Percentiles rank a stretch among this genome's conserved stretches.
These are phyloP conservation scores for Ganoderma lingzhi DNA, from an alignment of 1,284 basidiomycete genomes.

Conservation along the genomic window DNA sequence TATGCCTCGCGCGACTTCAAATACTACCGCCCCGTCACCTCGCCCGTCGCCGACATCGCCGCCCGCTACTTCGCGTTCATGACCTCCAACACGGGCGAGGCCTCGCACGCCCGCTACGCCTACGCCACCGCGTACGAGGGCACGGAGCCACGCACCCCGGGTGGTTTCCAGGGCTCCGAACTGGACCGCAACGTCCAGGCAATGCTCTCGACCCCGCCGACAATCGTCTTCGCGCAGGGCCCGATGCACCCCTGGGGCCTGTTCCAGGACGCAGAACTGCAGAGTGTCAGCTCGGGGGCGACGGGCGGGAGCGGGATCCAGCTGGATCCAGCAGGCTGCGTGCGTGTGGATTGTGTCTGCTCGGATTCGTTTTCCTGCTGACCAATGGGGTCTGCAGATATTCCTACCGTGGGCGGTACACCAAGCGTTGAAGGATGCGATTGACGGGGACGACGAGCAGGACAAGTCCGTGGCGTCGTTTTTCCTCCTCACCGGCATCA, in stretches of 20 bases:
- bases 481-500: background rate
- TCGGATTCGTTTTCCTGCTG: background rate
- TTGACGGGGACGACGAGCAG: background rate
- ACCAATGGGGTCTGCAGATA: background rate
- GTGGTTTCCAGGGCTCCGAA: constrained; percentile 6
- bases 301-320: background rate
- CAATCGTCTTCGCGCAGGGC: constrained; percentile 6
- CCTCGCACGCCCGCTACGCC: constrained; percentile 7
- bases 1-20: constrained; percentile 11
- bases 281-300: constrained; percentile 4
- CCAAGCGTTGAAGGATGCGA: constrained; percentile 3
- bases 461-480: constrained; percentile 5
- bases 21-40: constrained; percentile 1
- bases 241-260: constrained; percentile 11
- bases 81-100: background rate
- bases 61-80: constrained; percentile 8
- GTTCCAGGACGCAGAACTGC: constrained; percentile 6
- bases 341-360: background rate
- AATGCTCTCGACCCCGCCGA: constrained; percentile 4
- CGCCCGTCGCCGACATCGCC: constrained; percentile 9
- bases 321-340: constrained; percentile 4
- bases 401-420: constrained; percentile 8
- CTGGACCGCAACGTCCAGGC: constrained; percentile 5
- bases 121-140: constrained; percentile 1
- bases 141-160: background rate